Evolutionary conservation across 2,329 filamentous ascomycete species (phyloP).

Genomic region (Cercospora sp.): DNA sequence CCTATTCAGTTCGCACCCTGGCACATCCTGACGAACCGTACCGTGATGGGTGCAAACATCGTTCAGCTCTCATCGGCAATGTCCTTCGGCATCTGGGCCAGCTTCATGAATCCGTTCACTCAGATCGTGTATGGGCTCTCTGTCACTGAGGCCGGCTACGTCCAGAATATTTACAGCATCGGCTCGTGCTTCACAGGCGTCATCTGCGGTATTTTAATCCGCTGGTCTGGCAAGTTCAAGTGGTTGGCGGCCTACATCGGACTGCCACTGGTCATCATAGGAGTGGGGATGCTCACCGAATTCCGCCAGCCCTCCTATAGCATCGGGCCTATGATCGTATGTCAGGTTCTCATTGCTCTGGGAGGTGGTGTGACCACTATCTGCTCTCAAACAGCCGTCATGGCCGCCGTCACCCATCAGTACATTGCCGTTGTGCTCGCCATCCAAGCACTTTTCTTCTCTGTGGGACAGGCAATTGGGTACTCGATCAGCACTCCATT

Average conservation of each 20-base stretch:
- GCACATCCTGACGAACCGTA: conserved; percentile 50
- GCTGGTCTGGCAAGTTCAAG: conserved; percentile 39
- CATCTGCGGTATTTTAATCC: conserved; percentile 36
- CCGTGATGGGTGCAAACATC: conserved; percentile 55
- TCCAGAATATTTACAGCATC: conserved; percentile 43
- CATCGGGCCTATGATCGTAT: conserved; percentile 44
- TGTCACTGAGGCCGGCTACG: conserved; percentile 39
- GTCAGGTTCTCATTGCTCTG: conserved; percentile 46
- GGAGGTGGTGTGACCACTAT: conserved; percentile 34
- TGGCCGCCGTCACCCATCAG: conserved; percentile 39
- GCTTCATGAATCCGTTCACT: conserved; percentile 45
- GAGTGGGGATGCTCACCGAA: conserved; percentile 37
- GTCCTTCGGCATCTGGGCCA: conserved; percentile 41
- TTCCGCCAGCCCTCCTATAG: conserved; percentile 37
- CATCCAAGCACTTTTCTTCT: conserved; percentile 31
- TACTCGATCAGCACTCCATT: conserved; percentile 12
- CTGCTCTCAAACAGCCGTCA: conserved; percentile 39
- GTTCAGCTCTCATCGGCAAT: conserved; percentile 43
- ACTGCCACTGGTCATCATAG: conserved; percentile 36
- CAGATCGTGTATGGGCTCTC: conserved; percentile 42
- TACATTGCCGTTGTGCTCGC: conserved; percentile 40
- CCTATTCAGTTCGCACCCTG: conserved; percentile 47
- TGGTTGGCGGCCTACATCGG: conserved; percentile 24
- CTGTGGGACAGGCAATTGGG: conserved; percentile 7
- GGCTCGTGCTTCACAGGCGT: conserved; percentile 34